A percentile compares a stretch with the other conserved stretches of the same genome.
These are phyloP conservation scores for Cairneyella variabilis DNA, from an alignment of 495 filamentous ascomycete species.

Conservation along the genomic window DNA sequence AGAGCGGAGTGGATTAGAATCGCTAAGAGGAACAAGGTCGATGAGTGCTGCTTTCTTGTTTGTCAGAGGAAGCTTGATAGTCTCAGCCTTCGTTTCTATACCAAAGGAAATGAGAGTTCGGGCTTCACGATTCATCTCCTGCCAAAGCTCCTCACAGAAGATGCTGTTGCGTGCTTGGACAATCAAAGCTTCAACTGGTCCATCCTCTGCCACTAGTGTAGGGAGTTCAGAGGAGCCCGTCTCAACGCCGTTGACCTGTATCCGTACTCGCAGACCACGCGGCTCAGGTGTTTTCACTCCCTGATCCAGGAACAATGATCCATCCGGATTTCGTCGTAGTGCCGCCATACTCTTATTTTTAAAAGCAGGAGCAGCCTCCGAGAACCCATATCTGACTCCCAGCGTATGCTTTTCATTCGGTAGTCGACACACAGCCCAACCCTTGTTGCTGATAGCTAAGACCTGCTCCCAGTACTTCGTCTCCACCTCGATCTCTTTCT, in stretches of 20 bases:
- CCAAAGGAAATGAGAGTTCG: slow-evolving; percentile 61
- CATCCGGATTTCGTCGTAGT: slow-evolving; percentile 68
- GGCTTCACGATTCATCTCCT: slow-evolving; percentile 82
- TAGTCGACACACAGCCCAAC: slow-evolving; percentile 76
- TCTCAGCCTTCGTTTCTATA: slow-evolving; percentile 57
- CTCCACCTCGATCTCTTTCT: slow-evolving; percentile 72
- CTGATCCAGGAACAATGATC: slow-evolving; percentile 69
- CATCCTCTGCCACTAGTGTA: slow-evolving; percentile 30
- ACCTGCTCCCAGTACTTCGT: slow-evolving; percentile 86
- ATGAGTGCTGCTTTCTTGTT: slow-evolving; percentile 54
- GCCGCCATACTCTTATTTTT: slow-evolving; percentile 74
- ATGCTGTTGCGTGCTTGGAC: slow-evolving; percentile 81
- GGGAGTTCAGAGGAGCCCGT: slow-evolving; percentile 48
- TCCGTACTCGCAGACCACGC: slow-evolving; percentile 60
- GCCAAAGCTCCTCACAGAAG: slow-evolving; percentile 90
- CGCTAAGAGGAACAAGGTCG: slow-evolving; percentile 59
- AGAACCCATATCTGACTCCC: slow-evolving; percentile 84
- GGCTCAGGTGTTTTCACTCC: slow-evolving; percentile 53
- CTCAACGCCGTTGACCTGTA: slow-evolving; percentile 38
- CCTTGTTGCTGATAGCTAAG: slow-evolving; percentile 70
- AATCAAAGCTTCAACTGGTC: slow-evolving; percentile 58
- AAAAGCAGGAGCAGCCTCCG: slow-evolving; percentile 75
- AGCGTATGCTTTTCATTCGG: slow-evolving; percentile 70
- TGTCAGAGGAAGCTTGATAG: slow-evolving; percentile 53
- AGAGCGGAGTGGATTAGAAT: slow-evolving; percentile 19